Percentiles rank a stretch among this genome's conserved stretches.
Evolutionary conservation across 78 protist genomes (phyloP).

Genomic region (Dictyostelium citrinum): DNA sequence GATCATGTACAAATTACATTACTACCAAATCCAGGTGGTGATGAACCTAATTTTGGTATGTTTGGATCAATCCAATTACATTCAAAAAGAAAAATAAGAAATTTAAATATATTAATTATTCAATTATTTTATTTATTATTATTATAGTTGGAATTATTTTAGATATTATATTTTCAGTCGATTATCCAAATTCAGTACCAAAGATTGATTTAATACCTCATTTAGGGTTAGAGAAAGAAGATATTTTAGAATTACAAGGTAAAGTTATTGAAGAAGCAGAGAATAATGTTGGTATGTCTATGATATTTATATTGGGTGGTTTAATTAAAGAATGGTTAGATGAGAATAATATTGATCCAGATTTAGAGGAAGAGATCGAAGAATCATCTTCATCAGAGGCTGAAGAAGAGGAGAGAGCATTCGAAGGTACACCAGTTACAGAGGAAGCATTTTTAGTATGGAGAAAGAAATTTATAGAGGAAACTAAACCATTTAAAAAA

Average conservation of each 20-base stretch:
- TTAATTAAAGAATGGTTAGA: conserved; percentile 72
- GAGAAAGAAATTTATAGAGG: conserved; percentile 57
- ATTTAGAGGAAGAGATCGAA: conserved; percentile 20
- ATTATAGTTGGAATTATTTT: conserved; percentile 44
- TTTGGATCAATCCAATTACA: background rate
- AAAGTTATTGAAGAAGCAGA: conserved; percentile 22
- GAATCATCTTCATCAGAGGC: background rate
- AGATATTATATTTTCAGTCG: conserved; percentile 74
- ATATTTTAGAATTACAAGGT: conserved; percentile 7
- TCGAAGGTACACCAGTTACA: conserved; percentile 65
- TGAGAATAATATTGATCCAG: conserved; percentile 50
- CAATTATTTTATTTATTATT: background rate
- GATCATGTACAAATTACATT: conserved; percentile 61
- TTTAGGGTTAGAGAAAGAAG: background rate
- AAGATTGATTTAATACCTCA: conserved; percentile 48
- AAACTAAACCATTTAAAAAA: conserved; percentile 33
- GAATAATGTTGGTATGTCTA: conserved; percentile 63
- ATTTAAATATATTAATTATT: background rate
- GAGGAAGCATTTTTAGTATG: conserved; percentile 30
- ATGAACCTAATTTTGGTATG: conserved; percentile 57
- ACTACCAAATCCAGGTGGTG: conserved; percentile 70
- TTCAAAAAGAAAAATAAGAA: background rate
- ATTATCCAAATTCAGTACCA: conserved; percentile 59
- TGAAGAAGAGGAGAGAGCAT: conserved; percentile 41
- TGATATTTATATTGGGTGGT: conserved; percentile 66